Conservation (phyloP, 805 yeast genomes). For the Barnettozyma pratensis region DNA sequence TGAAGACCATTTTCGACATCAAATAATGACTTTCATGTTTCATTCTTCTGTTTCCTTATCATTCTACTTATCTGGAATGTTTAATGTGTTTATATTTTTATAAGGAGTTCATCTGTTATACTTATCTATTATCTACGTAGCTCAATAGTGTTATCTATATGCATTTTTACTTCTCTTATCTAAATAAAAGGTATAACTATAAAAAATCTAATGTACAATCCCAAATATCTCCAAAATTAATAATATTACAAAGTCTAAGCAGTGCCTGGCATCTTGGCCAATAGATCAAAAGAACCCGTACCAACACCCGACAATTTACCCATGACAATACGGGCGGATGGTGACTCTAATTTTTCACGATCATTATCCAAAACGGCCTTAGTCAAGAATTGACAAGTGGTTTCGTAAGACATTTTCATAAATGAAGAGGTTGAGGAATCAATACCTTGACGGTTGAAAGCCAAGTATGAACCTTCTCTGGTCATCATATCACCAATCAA, state of each 20-base stretch:
- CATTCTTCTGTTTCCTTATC: background rate
- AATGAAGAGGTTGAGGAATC: slow-evolving; percentile 93
- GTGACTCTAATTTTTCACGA: slow-evolving; percentile 81
- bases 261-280: slow-evolving; percentile 33
- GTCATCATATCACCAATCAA: slow-evolving; percentile 99
- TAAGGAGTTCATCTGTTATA: background rate
- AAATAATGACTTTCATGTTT: slow-evolving; percentile 24
- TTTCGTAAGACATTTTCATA: slow-evolving; percentile 98
- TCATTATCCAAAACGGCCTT: slow-evolving; percentile 94
- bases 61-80: no score
- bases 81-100: background rate
- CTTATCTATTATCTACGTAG: background rate
- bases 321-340: slow-evolving; percentile 88
- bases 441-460: slow-evolving; percentile 98
- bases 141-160: background rate
- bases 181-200: background rate
- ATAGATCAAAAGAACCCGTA: slow-evolving; percentile 90
- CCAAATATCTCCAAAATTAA: background rate
- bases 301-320: slow-evolving; percentile 92
- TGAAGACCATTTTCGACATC: slow-evolving; percentile 86
- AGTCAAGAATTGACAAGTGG: slow-evolving; percentile 95
- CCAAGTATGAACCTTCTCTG: slow-evolving; percentile 93
- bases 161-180: background rate
- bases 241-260: slow-evolving; percentile 10
- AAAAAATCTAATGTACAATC: slow-evolving; percentile 1